Base-by-base conservation (phyloP, 345 rosid genomes). In the Sonneratia caseolaris region DNA sequence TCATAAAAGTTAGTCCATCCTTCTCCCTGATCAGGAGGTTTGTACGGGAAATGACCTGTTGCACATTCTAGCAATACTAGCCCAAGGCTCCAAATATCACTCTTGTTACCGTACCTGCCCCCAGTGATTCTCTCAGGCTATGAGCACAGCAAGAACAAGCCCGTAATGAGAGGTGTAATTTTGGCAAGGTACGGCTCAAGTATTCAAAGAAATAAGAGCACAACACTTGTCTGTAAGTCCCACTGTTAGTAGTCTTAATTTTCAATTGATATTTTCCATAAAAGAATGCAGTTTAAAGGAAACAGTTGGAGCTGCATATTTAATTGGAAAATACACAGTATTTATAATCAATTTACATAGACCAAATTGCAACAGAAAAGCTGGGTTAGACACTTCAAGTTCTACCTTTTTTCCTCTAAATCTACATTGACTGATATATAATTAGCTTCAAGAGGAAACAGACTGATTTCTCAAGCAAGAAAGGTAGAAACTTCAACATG, bases 81-180 rank as follows among this genome's bases (percentile, higher is more conserved):
- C 9, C 99, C 99, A 71, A 95, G 80, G 84, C 99, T 95, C 99
- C 99, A 95, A 78, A 95, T 92, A 76, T 95, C 99, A 81, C 97
- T 95, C 82, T 87, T 92, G 48, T 74, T 79, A 66, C 88, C 84
- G 72, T 92, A 82, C 24, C 70, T 68, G 65, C 75, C 75, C 40
- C 92, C 99, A 45, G 68, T 76, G 64, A 95, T 92, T 80, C 99
- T 89, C 87, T 92, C 99, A 22, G 99, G 99, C 99, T 92, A 76
- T 40, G 73, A 62, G 18, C 45, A 61, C 38, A 64, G 64, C 38
- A 72, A n/a, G 37, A 59, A 27, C 21, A 57, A 57, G 22, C n/a
- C 3, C 64, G 3, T n/a, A 68, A 72, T 40, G 22, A 24, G 7
- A 64, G 36, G 53, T 19, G 21, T n/a, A 24, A 35, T 68, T 21